These are phyloP conservation scores for Xylaria sp. DNA, from an alignment of 2,329 filamentous ascomycete genomes.

Conservation along the genomic window DNA sequence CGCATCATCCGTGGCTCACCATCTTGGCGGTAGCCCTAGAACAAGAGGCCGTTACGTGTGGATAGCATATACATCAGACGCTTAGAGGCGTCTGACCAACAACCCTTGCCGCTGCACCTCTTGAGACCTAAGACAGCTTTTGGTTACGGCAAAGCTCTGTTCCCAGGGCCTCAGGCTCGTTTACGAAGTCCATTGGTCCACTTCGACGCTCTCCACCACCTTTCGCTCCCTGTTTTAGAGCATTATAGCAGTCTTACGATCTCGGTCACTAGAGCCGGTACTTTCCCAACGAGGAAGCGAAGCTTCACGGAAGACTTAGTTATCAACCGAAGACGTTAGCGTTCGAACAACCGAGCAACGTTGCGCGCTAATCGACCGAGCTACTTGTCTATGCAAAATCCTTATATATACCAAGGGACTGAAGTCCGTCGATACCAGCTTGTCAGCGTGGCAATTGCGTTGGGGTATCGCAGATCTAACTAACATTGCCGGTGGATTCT, in stretches of 20 bases:
- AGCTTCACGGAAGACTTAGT: slow-evolving; percentile 29
- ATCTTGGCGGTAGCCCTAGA: slow-evolving; percentile 40
- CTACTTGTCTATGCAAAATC: slow-evolving; percentile 11
- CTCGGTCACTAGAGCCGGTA: slow-evolving; percentile 36
- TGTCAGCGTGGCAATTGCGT: slow-evolving; percentile 16
- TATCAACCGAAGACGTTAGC: slow-evolving; percentile 37
- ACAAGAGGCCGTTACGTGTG: slow-evolving; percentile 42
- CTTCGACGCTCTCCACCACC: slow-evolving; percentile 43
- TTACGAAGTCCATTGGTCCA: slow-evolving; percentile 47
- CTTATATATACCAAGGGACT: slow-evolving; percentile 28
- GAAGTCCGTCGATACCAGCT: slow-evolving; percentile 12
- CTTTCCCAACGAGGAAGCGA: slow-evolving; percentile 30
- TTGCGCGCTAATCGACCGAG: slow-evolving; percentile 15
- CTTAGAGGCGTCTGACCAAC: slow-evolving; percentile 41
- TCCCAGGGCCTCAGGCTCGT: slow-evolving; percentile 41
- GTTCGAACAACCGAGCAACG: slow-evolving; percentile 22
- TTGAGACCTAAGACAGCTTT: slow-evolving; percentile 43
- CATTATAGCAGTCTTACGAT: slow-evolving; percentile 43
- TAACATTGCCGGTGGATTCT: slow-evolving; percentile 47
- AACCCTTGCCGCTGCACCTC: slow-evolving; percentile 42
- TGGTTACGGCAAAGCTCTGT: slow-evolving; percentile 44
- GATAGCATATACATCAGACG: slow-evolving; percentile 42
- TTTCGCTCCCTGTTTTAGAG: slow-evolving; percentile 39
- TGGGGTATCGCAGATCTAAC: slow-evolving; percentile 48
- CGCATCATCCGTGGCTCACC: slow-evolving; percentile 35